phyloP scores from a whole-genome alignment of 495 filamentous ascomycete genomes.

The Daldinia decipiens region DNA sequence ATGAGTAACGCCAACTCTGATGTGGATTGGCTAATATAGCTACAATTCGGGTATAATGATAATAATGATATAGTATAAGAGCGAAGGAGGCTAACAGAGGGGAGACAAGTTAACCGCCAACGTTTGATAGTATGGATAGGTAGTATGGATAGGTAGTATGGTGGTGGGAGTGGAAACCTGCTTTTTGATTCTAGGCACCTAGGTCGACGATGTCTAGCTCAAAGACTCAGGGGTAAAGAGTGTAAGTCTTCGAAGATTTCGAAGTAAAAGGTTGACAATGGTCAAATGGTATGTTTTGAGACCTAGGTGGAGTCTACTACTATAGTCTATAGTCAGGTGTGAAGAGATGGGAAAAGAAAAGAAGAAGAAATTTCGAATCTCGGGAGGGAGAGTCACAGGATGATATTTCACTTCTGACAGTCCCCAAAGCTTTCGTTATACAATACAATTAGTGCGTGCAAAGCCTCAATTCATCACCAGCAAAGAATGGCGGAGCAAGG shows the following conservation, averaged over 20 bases:
- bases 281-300: conserved; percentile 12
- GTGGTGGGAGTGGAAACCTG: conserved; percentile 10
- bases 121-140: not conserved
- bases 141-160: not conserved
- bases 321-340: conserved; percentile 21
- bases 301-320: conserved; percentile 9
- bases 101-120: not conserved
- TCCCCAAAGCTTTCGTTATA: conserved; percentile 20
- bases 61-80: not conserved
- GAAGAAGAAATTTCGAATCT: conserved; percentile 40
- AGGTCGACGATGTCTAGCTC: conserved; percentile 37
- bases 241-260: conserved; percentile 27
- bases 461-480: conserved; percentile 43
- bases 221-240: conserved; percentile 32
- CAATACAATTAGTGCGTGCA: conserved; percentile 39
- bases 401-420: conserved; percentile 59
- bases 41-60: conserved; percentile 8
- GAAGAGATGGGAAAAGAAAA: conserved; percentile 45
- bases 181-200: conserved; percentile 32
- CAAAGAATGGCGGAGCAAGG: conserved; percentile 48
- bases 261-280: conserved; percentile 12
- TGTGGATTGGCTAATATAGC: conserved; percentile 6
- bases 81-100: not conserved
- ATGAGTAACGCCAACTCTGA: conserved; percentile 27
- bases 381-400: conserved; percentile 62